phyloP scores from a whole-genome alignment of 441 rosid species.

The Bocquillonia castaneifolia region DNA sequence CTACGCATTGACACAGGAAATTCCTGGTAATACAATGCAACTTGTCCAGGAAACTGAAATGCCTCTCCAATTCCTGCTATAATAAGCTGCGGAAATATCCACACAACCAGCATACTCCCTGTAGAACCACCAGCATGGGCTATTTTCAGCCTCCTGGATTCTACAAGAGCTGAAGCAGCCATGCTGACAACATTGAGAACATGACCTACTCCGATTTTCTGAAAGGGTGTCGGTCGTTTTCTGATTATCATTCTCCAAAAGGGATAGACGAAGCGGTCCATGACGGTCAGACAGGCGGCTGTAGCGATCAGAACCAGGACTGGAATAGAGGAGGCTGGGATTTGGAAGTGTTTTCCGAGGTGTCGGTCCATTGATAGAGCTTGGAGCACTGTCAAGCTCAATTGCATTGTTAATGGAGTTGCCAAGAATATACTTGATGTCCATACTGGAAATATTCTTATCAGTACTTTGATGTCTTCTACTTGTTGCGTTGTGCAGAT shows the following conservation, averaged over 20 bases:
- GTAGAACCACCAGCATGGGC: slow-evolving; percentile 18
- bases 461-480: slow-evolving; percentile 34
- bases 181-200: slow-evolving; percentile 37
- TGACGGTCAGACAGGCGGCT: slow-evolving; percentile 15
- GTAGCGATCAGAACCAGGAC: slow-evolving; percentile 17
- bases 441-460: slow-evolving; percentile 29
- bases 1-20: slow-evolving; percentile 44
- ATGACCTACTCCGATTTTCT: slow-evolving; percentile 51
- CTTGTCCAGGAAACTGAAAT: slow-evolving; percentile 54
- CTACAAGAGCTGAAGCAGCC: slow-evolving; percentile 47
- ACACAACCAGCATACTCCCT: slow-evolving; percentile 40
- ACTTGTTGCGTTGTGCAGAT: slow-evolving; percentile 36
- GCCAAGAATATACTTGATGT: not conserved
- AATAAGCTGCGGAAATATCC: slow-evolving; percentile 50
- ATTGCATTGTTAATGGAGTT: slow-evolving; percentile 19
- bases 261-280: slow-evolving; percentile 21
- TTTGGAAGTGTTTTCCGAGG: slow-evolving; percentile 17
- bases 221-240: slow-evolving; percentile 37
- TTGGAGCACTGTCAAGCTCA: slow-evolving; percentile 29
- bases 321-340: slow-evolving; percentile 29
- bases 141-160: slow-evolving; percentile 38
- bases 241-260: slow-evolving; percentile 19
- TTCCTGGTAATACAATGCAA: slow-evolving; percentile 46
- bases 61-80: slow-evolving; percentile 52
- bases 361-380: slow-evolving; percentile 33